Conservation (phyloP, 768 basidiomycete species). For the Suillus bovinus region DNA sequence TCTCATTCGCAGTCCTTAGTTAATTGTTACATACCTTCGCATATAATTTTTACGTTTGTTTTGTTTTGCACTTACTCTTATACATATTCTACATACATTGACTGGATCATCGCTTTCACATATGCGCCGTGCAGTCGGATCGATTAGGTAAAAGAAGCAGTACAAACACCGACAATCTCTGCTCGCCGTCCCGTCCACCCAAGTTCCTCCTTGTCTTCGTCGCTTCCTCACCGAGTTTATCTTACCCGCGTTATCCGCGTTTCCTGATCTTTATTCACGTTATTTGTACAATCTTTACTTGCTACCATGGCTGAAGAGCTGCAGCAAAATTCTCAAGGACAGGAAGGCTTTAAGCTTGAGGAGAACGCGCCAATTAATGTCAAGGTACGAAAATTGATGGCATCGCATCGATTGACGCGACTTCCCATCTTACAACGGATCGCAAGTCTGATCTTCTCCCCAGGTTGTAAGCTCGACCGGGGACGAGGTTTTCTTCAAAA, state of each 20-base stretch:
- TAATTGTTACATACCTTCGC: constrained; percentile 1
- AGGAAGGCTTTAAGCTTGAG: constrained; percentile 53
- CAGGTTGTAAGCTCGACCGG: constrained; percentile 76
- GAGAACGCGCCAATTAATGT: constrained; percentile 72
- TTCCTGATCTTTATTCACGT: constrained; percentile 1
- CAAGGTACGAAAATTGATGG: constrained; percentile 50
- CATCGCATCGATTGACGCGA: constrained; percentile 6
- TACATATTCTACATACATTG: constrained; percentile 1
- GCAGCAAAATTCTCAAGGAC: constrained; percentile 34
- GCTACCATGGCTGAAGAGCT: constrained; percentile 56
- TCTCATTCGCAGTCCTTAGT: not conserved
- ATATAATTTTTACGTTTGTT: not conserved
- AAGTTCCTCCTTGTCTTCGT: constrained; percentile 3
- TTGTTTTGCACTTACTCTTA: not conserved
- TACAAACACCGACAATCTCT: constrained; percentile 13
- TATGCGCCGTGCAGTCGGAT: too few relatives aligned
- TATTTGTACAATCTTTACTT: constrained; percentile 1
- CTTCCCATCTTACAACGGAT: constrained; percentile 4
- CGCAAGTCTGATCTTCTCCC: constrained; percentile 5
- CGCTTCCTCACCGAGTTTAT: not conserved
- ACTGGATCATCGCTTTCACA: not conserved
- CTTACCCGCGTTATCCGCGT: constrained; percentile 4
- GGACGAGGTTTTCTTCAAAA: constrained; percentile 96
- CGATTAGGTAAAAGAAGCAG: constrained; percentile 8
- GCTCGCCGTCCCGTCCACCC: not conserved